These are phyloP conservation scores for Friedmanniomyces endolithicus DNA, from an alignment of 495 filamentous ascomycete species.

Conservation along the genomic window DNA sequence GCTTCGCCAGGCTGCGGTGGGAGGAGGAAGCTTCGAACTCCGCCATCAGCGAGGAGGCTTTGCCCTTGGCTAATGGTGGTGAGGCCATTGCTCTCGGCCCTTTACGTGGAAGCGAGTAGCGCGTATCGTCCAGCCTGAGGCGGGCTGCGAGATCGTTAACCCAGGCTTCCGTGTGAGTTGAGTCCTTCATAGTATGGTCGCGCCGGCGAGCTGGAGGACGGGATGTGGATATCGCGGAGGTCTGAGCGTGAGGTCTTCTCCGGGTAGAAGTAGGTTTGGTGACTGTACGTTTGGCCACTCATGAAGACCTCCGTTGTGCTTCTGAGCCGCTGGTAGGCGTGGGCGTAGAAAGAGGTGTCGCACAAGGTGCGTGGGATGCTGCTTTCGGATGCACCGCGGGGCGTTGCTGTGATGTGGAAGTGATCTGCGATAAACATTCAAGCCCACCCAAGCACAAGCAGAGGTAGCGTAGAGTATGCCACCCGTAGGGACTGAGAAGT, in stretches of 20 bases:
- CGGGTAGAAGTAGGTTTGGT: neutral
- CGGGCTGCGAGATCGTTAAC: neutral
- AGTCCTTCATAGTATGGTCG: constrained; percentile 13
- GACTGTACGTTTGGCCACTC: constrained; percentile 2
- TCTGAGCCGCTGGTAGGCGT: constrained; percentile 8
- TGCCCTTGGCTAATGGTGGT: neutral
- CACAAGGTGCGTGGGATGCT: constrained; percentile 2
- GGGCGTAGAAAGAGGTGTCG: neutral
- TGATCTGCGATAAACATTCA: neutral
- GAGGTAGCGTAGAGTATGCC: neutral
- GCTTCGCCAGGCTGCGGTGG: neutral
- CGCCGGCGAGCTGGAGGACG: constrained; percentile 8
- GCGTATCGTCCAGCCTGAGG: constrained; percentile 2
- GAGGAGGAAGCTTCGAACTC: neutral
- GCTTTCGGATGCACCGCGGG: constrained; percentile 1
- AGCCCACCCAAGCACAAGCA: neutral
- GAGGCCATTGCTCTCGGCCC: neutral
- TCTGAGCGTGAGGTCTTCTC: constrained; percentile 3
- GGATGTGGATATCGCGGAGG: constrained; percentile 14
- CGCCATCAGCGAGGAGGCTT: constrained; percentile 1
- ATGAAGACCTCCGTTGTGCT: neutral
- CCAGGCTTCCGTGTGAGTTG: constrained; percentile 5
- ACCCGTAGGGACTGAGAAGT: neutral
- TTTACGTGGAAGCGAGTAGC: neutral
- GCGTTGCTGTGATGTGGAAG: neutral